phyloP scores from a whole-genome alignment of 75 land plant species.

The Pseudotsuga menziesii region DNA sequence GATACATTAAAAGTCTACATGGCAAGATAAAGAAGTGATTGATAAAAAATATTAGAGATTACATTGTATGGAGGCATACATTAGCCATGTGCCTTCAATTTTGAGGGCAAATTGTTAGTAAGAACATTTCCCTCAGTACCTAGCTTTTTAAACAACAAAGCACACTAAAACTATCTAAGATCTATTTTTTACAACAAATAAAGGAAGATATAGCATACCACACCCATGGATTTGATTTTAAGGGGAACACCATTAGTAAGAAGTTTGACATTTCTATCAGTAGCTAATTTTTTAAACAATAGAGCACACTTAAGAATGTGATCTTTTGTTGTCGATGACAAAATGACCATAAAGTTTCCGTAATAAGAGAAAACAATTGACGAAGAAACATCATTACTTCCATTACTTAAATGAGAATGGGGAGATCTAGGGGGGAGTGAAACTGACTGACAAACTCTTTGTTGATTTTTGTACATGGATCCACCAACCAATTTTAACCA shows the following conservation, averaged over 20 bases:
- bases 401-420: constrained; percentile 16
- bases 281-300: constrained; percentile 32
- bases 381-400: not conserved
- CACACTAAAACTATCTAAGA: too few relatives aligned
- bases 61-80: too few relatives aligned
- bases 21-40: too few relatives aligned
- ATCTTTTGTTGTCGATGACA: constrained; percentile 75
- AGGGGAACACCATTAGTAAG: constrained; percentile 70
- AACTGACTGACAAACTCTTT: constrained; percentile 32
- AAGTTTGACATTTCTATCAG: constrained; percentile 50
- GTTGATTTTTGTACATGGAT: constrained; percentile 80
- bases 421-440: constrained; percentile 81
- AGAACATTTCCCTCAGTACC: too few relatives aligned
- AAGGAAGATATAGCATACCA: too few relatives aligned
- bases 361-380: constrained; percentile 21
- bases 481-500: constrained; percentile 72
- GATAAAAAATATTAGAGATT: too few relatives aligned
- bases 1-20: too few relatives aligned
- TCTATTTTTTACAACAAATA: too few relatives aligned
- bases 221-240: constrained; percentile 92
- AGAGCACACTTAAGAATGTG: constrained; percentile 86
- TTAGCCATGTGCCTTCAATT: too few relatives aligned
- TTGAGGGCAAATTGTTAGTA: too few relatives aligned
- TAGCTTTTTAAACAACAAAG: too few relatives aligned
- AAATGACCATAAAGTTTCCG: constrained; percentile 37